These are phyloP conservation scores for Venturia asperata DNA, from an alignment of 2,329 filamentous ascomycete genomes.

Conservation along the genomic window DNA sequence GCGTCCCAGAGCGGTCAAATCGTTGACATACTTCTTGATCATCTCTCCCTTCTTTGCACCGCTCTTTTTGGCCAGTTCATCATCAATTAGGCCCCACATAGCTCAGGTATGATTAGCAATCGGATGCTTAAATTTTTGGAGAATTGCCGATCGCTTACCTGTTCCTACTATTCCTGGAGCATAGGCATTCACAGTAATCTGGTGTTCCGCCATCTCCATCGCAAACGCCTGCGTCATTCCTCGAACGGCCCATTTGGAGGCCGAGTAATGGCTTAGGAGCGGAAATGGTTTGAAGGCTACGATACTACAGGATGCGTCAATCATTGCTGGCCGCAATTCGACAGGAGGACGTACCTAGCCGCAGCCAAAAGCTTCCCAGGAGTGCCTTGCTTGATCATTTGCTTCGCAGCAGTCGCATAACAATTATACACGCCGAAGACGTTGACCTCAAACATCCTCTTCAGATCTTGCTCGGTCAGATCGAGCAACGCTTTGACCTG, in stretches of 20 bases:
- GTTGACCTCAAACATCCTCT: conserved; percentile 57
- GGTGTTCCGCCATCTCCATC: conserved; percentile 56
- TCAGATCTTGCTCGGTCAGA: conserved; percentile 50
- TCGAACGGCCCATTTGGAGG: conserved; percentile 60
- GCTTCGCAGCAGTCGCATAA: conserved; percentile 55
- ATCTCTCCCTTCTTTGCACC: conserved; percentile 47
- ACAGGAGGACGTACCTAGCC: conserved; percentile 31
- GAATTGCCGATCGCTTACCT: not conserved
- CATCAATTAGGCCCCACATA: conserved; percentile 65
- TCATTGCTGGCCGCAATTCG: too few species aligned
- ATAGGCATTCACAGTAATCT: conserved; percentile 61
- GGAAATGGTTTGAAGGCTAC: conserved; percentile 55
- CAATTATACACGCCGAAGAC: conserved; percentile 60
- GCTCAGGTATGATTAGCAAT: conserved; percentile 22
- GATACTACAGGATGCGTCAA: conserved; percentile 33
- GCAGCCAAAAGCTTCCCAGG: conserved; percentile 47
- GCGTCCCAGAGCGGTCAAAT: conserved; percentile 51
- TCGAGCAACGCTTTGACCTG: conserved; percentile 50
- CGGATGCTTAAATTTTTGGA: not conserved
- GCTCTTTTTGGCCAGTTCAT: conserved; percentile 47
- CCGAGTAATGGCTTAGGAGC: conserved; percentile 55
- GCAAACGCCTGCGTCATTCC: conserved; percentile 60
- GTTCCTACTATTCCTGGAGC: conserved; percentile 62
- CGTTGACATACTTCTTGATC: conserved; percentile 48
- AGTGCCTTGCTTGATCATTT: conserved; percentile 55